Conservation (phyloP, 1,284 basidiomycete genomes). For the Chalciporus sp. region DNA sequence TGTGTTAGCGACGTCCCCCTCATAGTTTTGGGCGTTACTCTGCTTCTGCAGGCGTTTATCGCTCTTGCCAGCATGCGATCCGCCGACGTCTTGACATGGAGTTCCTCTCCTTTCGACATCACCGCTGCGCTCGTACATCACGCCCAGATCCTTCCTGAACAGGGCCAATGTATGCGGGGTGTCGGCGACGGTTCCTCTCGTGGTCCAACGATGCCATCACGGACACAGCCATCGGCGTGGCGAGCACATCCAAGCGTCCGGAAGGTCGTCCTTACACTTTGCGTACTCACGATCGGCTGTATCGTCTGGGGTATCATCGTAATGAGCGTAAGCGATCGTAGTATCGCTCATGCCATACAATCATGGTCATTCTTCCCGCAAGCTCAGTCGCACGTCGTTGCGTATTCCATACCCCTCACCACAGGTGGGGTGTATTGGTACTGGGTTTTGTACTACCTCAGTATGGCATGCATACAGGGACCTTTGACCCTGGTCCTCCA, state of each 20-base stretch:
- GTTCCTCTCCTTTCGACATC: constrained; percentile 36
- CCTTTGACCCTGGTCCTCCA: constrained; percentile 34
- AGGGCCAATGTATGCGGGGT: constrained; percentile 25
- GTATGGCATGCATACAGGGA: constrained; percentile 29
- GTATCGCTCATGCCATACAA: constrained; percentile 6
- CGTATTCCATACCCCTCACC: constrained; percentile 25
- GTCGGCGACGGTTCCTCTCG: constrained; percentile 10
- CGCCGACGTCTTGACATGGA: constrained; percentile 33
- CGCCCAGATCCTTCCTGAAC: constrained; percentile 18
- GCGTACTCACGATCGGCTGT: constrained; percentile 23
- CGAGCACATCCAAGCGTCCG: constrained; percentile 21
- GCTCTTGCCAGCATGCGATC: constrained; percentile 21
- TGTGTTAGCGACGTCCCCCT: constrained; percentile 32
- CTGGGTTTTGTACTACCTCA: constrained; percentile 32
- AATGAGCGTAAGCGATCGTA: constrained; percentile 14
- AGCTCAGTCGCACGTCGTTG: constrained; percentile 23
- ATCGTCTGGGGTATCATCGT: constrained; percentile 27
- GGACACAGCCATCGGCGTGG: constrained; percentile 33
- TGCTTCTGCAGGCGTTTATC: constrained; percentile 26
- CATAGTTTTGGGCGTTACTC: constrained; percentile 27
- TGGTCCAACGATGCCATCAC: constrained; percentile 15
- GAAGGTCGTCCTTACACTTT: constrained; percentile 23
- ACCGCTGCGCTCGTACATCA: constrained; percentile 35
- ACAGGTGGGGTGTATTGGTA: constrained; percentile 19
- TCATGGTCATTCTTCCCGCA: constrained; percentile 33